Conservation (phyloP, 352 stramenopile species). For the Globisporangium barbulae region DNA sequence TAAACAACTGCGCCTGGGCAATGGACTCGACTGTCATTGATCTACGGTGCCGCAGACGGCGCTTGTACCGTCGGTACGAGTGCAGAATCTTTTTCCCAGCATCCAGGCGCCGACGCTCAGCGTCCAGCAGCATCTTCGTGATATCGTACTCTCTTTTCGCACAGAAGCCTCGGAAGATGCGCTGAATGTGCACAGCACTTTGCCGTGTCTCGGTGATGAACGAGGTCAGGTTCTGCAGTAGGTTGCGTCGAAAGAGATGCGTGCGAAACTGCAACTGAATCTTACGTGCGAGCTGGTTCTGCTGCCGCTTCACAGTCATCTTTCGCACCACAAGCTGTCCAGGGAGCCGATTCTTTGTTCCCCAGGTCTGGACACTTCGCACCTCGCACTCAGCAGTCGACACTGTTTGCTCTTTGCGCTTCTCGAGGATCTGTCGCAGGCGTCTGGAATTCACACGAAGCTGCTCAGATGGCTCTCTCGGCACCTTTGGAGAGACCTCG, state of each 20-base stretch:
- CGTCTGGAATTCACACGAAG: conserved; percentile 32
- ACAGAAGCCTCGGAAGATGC: conserved; percentile 43
- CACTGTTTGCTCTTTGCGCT: conserved; percentile 28
- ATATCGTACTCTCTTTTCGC: conserved; percentile 36
- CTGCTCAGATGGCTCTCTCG: not conserved
- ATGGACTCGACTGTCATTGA: conserved; percentile 62
- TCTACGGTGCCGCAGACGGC: conserved; percentile 34
- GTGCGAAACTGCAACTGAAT: conserved; percentile 57
- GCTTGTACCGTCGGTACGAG: conserved; percentile 42
- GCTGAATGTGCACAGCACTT: conserved; percentile 49
- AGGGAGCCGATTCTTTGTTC: conserved; percentile 41
- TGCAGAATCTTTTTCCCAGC: conserved; percentile 39
- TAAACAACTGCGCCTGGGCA: conserved; percentile 46
- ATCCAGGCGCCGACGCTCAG: conserved; percentile 17
- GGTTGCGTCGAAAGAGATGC: conserved; percentile 28
- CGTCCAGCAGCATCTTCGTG: conserved; percentile 20
- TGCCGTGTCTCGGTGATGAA: conserved; percentile 30
- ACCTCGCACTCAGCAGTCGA: conserved; percentile 32
- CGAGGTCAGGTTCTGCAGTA: conserved; percentile 31
- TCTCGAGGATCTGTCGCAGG: conserved; percentile 32
- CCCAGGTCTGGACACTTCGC: conserved; percentile 18
- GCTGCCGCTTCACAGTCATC: conserved; percentile 30
- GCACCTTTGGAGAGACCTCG: not conserved
- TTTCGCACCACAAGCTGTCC: conserved; percentile 47
- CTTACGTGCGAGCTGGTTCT: conserved; percentile 39